These are phyloP conservation scores for Carex cristatella DNA, from an alignment of 176 grass and related monocot genomes.

Conservation along the genomic window DNA sequence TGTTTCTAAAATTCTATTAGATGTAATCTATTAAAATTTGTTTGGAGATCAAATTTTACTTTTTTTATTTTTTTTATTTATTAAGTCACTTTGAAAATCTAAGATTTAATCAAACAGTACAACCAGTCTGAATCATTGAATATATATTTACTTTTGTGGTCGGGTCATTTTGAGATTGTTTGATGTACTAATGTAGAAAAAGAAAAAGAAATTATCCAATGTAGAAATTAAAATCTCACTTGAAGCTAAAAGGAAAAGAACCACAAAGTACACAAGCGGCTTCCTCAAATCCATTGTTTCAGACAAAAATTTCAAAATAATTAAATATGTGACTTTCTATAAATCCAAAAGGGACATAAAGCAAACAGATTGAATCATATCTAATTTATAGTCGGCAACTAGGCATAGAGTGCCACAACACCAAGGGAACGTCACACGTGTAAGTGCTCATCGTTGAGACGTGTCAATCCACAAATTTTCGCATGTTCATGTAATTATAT, in stretches of 20 bases:
- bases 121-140: no score
- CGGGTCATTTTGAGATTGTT: no score
- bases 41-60: no score
- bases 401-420: background rate
- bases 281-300: conserved; percentile 2
- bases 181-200: no score
- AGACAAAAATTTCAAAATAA: background rate
- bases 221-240: conserved; percentile 1
- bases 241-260: conserved; percentile 12
- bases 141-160: no score
- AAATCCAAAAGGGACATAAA: background rate
- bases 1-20: no score
- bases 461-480: background rate
- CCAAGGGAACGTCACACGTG: background rate
- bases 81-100: no score
- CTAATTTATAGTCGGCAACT: background rate
- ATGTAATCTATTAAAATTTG: no score
- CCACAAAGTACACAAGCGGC: conserved; percentile 1
- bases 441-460: background rate
- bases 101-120: no score
- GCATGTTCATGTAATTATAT: background rate
- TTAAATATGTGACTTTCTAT: background rate
- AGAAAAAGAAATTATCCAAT: background rate
- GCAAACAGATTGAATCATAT: background rate
- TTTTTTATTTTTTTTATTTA: no score